phyloP scores from a whole-genome alignment of 352 stramenopile species.

The Phytophthora ohioensis region DNA sequence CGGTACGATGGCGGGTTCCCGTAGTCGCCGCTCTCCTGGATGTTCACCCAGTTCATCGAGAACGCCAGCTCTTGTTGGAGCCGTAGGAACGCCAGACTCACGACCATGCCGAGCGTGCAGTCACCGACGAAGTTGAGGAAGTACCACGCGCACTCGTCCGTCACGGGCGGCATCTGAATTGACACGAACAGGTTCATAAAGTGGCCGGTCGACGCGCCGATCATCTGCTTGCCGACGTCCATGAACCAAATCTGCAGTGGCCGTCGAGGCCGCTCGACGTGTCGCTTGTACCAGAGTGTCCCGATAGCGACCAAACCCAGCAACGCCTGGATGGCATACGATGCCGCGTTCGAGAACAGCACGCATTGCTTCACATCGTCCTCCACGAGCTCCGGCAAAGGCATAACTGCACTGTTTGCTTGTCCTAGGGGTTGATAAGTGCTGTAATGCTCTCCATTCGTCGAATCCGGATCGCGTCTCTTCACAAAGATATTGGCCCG shows the following conservation, averaged over 20 bases:
- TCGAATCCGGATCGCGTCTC: slow-evolving; percentile 24
- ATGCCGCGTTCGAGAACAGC: slow-evolving; percentile 73
- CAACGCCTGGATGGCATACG: slow-evolving; percentile 77
- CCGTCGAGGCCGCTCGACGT: slow-evolving; percentile 74
- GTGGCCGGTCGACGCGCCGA: slow-evolving; percentile 71
- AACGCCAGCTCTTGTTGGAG: slow-evolving; percentile 81
- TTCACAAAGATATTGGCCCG: slow-evolving; percentile 32
- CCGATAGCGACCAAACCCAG: slow-evolving; percentile 69
- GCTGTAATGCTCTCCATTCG: not conserved
- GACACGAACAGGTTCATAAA: slow-evolving; percentile 80
- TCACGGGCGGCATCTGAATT: slow-evolving; percentile 76
- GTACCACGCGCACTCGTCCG: slow-evolving; percentile 89
- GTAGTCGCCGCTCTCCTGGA: slow-evolving; percentile 84
- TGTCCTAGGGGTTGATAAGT: slow-evolving; percentile 3
- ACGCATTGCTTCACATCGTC: slow-evolving; percentile 51
- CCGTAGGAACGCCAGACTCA: slow-evolving; percentile 78
- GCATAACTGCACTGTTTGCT: slow-evolving; percentile 12
- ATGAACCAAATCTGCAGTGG: slow-evolving; percentile 81
- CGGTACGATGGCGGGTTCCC: slow-evolving; percentile 74
- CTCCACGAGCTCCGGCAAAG: slow-evolving; percentile 25
- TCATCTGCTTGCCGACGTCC: slow-evolving; percentile 88
- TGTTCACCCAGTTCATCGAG: slow-evolving; percentile 72
- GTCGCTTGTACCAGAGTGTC: slow-evolving; percentile 88
- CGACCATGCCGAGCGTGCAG: slow-evolving; percentile 83
- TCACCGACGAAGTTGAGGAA: slow-evolving; percentile 88